Percentiles rank a stretch among this genome's conserved stretches.
Conservation (phyloP, 1,139 yeast species). For the Sugiyamaella novakii region DNA sequence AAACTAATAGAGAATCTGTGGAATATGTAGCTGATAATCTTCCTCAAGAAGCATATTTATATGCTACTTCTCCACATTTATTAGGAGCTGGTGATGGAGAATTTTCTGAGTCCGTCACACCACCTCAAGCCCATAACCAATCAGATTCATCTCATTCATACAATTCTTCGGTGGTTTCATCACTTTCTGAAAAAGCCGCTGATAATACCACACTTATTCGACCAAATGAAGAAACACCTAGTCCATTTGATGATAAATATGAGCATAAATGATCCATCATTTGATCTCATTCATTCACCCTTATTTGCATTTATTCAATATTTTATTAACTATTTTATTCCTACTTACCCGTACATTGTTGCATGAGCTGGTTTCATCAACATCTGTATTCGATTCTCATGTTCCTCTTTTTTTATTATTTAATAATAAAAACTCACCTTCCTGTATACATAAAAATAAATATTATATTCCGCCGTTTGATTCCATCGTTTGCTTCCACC, state of each 20-base stretch:
- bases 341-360: too few relatives aligned
- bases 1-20: conserved; percentile 20
- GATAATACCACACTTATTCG: conserved; percentile 2
- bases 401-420: neutral
- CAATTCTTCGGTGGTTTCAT: neutral
- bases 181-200: neutral
- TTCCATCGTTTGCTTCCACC: too few relatives aligned
- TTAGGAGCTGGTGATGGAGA: conserved; percentile 17
- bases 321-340: too few relatives aligned
- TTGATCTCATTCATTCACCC: too few relatives aligned
- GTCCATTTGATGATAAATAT: conserved; percentile 32
- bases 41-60: conserved; percentile 32
- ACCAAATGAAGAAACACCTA: conserved; percentile 23
- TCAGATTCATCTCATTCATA: neutral
- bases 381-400: neutral
- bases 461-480: too few relatives aligned
- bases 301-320: neutral
- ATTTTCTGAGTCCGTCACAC: conserved; percentile 10
- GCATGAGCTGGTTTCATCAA: neutral
- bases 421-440: too few relatives aligned
- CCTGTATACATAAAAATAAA: too few relatives aligned
- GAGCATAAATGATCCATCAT: conserved; percentile 6
- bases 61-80: conserved; percentile 25
- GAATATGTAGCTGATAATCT: conserved; percentile 32
- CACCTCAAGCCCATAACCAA: neutral